Evolutionary conservation across 495 filamentous ascomycete genomes (phyloP), one percentile per base, ranked within the genome.

Genomic region (Tuber umbilicatum): DNA sequence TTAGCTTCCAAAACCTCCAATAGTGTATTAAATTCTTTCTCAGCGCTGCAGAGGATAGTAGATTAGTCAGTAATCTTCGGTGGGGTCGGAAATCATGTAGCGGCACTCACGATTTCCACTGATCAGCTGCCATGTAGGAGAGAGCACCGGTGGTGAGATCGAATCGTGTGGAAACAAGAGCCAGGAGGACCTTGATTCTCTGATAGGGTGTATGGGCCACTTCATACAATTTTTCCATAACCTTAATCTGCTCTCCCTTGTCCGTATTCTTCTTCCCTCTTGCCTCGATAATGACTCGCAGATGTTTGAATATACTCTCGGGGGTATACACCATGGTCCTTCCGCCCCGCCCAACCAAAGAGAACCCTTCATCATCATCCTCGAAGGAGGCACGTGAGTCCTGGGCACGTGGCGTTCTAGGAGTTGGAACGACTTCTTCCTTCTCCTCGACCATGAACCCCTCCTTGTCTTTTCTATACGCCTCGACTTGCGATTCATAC

Each of bases 181-280:
- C 94, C 74, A 97, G 86, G 71, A 97, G 91, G 70, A 98, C 91
- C 76, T 95, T 92, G 82, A 99, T 95, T 83, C 88, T 91, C 85
- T 97, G 95, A 86, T 99, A 99, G 39, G 95, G 92, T 45, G 90
- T 93, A 75, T 87, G 88, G 60, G 96, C 88, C 77, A 98, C 93
- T 83, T 96, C 93, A 80, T 90, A 86, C 71, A 99, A 89, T 86
- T 92, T 97, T 87, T 98, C 95, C 95, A 99, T 97, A 71, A 94
- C 90, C 84, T 89, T 89, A 82, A 99, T 97, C 85, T 98, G 95
- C 85, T 98, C 95, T 47, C 88, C 83, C 64, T 94, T 90, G 83
- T 99, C 95, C 75, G 96, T 97, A 85, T 97, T 98, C 89, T 98
- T 99, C 87, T 97, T 94, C 83, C 95, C 95, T 84, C 95, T 88